Conservation (phyloP, 495 filamentous ascomycete species). For the Lasiosphaeria ovina region DNA sequence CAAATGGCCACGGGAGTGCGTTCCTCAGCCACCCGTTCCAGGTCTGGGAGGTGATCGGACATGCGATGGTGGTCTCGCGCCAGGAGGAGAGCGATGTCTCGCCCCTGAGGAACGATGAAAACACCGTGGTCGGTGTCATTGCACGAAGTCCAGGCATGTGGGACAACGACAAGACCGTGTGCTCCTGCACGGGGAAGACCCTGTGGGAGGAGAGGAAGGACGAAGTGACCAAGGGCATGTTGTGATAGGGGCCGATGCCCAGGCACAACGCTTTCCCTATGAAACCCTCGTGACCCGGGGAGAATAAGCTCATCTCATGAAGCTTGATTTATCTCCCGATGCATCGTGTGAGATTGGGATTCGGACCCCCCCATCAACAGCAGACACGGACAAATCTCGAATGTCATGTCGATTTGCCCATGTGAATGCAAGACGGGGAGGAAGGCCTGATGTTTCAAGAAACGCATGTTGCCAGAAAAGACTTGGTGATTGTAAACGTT, state of each 20-base stretch:
- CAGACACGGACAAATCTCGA: too few relatives aligned
- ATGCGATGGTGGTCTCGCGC: slow-evolving; percentile 78
- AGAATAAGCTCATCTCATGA: slow-evolving; percentile 12
- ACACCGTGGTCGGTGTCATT: slow-evolving; percentile 88
- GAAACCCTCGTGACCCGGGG: slow-evolving; percentile 6
- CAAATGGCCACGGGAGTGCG: slow-evolving; percentile 65
- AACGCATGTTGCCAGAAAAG: not conserved
- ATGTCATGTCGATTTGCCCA: not conserved
- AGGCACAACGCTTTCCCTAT: not conserved
- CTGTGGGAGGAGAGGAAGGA: slow-evolving; percentile 96
- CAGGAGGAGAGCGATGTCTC: slow-evolving; percentile 47
- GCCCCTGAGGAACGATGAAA: slow-evolving; percentile 66
- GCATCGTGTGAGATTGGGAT: too few relatives aligned
- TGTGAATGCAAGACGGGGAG: not conserved
- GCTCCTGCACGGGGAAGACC: slow-evolving; percentile 93
- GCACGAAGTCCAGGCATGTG: slow-evolving; percentile 92
- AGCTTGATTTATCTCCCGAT: slow-evolving; percentile 2
- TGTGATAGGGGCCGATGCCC: slow-evolving; percentile 41
- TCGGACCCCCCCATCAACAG: too few relatives aligned
- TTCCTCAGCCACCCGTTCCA: slow-evolving; percentile 79
- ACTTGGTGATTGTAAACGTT: not conserved
- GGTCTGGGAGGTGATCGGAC: slow-evolving; percentile 93
- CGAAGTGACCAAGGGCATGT: slow-evolving; percentile 82
- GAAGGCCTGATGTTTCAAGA: slow-evolving; percentile 1
- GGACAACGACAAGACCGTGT: slow-evolving; percentile 98